These are phyloP conservation scores for Syzygium oleosum DNA, from an alignment of 345 rosid species.

Conservation along the genomic window DNA sequence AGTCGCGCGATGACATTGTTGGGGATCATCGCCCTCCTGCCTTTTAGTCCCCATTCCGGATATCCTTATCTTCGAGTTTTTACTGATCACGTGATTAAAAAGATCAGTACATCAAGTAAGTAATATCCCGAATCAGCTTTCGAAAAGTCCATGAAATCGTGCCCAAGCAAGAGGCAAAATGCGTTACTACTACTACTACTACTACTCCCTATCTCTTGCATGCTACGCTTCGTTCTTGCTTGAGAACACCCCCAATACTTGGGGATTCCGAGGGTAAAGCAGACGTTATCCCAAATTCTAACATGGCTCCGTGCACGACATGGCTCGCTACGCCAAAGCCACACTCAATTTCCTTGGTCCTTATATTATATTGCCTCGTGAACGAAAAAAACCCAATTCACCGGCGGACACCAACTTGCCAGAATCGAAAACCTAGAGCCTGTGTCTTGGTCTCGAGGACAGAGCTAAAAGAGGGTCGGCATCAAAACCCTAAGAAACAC, in stretches of 20 bases:
- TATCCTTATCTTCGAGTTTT: not conserved
- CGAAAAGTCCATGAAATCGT: not conserved
- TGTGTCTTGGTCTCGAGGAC: not conserved
- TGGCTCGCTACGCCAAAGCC: not conserved
- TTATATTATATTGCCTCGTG: not conserved
- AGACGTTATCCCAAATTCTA: not conserved
- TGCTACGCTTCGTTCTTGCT: constrained; percentile 1
- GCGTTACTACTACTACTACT: not conserved
- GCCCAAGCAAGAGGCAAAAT: not conserved
- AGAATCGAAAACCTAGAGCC: not conserved
- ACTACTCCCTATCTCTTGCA: not conserved
- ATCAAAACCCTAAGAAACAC: not conserved
- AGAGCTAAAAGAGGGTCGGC: not conserved
- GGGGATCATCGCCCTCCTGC: not conserved
- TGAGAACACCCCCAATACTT: not conserved
- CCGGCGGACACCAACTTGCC: not conserved
- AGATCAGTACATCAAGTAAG: not conserved
- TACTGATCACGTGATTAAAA: not conserved
- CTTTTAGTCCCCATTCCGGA: not conserved
- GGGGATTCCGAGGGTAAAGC: constrained; percentile 7
- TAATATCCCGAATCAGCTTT: not conserved
- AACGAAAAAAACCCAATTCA: not conserved
- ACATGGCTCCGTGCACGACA: not conserved
- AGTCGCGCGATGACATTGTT: not conserved
- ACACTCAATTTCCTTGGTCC: not conserved